Conservation (phyloP, 495 filamentous ascomycete genomes). For the Penicillium verhagenii region DNA sequence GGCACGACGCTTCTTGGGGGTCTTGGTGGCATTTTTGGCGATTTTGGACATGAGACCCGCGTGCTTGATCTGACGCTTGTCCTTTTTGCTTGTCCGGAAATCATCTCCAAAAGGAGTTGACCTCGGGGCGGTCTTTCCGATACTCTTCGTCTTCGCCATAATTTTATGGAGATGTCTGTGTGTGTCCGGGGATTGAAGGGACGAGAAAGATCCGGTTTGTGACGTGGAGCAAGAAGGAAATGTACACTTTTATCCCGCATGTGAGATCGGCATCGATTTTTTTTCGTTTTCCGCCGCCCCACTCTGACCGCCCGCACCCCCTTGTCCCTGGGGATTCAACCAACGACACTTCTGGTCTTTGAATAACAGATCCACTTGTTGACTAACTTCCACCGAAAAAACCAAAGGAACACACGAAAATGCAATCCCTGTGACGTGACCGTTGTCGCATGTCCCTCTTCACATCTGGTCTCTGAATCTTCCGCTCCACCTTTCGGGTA, state of each 20-base stretch:
- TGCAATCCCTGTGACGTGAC: conserved; percentile 16
- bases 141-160: conserved; percentile 26
- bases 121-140: conserved; percentile 27
- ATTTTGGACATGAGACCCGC: conserved; percentile 72
- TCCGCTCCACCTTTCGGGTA: conserved; percentile 14
- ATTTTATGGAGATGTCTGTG: too few species aligned
- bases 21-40: conserved; percentile 55
- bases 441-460: not conserved
- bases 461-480: not conserved
- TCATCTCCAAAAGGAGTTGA: conserved; percentile 35
- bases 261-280: conserved; percentile 6
- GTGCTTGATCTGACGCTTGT: conserved; percentile 76
- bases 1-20: conserved; percentile 61
- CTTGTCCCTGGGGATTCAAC: conserved; percentile 8
- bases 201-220: conserved; percentile 15
- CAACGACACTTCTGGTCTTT: not conserved
- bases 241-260: conserved; percentile 3
- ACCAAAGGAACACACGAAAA: conserved; percentile 4
- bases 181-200: conserved; percentile 5
- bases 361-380: not conserved
- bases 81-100: conserved; percentile 68
- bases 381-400: not conserved
- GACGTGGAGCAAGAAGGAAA: conserved; percentile 11
- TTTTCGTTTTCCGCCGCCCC: conserved; percentile 6
- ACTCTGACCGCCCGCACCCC: conserved; percentile 3